Conservation (phyloP, 768 basidiomycete genomes). For the Xerocomus potaroensis region DNA sequence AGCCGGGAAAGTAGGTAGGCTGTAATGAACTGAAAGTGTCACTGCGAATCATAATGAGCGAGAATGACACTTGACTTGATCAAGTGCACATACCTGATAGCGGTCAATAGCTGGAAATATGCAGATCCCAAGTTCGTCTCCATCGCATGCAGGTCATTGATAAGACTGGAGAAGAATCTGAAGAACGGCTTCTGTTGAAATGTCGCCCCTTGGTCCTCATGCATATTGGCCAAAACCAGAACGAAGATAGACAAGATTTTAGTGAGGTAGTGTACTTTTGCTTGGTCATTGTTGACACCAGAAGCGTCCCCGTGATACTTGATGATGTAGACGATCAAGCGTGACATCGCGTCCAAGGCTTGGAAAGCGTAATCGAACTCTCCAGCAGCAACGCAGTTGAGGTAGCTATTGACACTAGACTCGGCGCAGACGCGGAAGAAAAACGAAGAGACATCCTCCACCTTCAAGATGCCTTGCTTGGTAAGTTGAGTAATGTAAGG, state of each 20-base stretch:
- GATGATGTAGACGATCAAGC: constrained; percentile 95
- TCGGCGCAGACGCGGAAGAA: constrained; percentile 99
- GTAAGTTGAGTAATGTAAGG: constrained; percentile 96
- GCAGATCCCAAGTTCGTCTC: constrained; percentile 82
- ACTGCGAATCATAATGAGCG: constrained; percentile 37
- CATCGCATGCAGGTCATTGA: constrained; percentile 87
- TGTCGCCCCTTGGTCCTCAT: constrained; percentile 85
- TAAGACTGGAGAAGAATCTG: constrained; percentile 94
- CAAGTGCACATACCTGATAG: constrained; percentile 68
- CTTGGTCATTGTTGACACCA: constrained; percentile 88
- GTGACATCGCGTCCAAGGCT: constrained; percentile 91
- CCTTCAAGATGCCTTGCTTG: constrained; percentile 93
- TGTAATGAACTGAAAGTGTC: constrained; percentile 95
- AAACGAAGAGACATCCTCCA: constrained; percentile 93
- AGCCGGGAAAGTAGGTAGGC: constrained; percentile 95
- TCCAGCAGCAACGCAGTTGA: constrained; percentile 66
- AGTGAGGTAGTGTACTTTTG: constrained; percentile 93
- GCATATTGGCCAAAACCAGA: constrained; percentile 88
- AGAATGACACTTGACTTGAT: not conserved
- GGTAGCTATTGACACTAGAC: constrained; percentile 85
- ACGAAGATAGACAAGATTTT: constrained; percentile 98
- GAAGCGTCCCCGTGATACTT: constrained; percentile 98
- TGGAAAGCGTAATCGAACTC: constrained; percentile 81
- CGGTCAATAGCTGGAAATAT: constrained; percentile 84
- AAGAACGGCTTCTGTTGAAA: constrained; percentile 99